Percentiles rank a stretch among this genome's conserved stretches.
These are phyloP conservation scores for Fusarium sp. DNA, from an alignment of 2,329 filamentous ascomycete species.

Conservation along the genomic window DNA sequence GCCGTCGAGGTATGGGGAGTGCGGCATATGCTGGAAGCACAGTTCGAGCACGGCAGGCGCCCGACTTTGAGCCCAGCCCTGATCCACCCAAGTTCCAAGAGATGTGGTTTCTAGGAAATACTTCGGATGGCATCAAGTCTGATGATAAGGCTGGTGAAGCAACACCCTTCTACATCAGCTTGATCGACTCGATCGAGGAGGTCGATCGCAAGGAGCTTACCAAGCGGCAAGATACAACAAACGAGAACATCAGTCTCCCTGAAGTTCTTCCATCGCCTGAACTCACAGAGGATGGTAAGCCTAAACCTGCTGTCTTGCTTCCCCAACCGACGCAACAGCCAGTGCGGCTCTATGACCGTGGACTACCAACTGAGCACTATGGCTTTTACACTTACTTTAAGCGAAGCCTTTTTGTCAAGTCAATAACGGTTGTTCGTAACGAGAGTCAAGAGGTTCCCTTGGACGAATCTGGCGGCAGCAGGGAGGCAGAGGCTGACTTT, in stretches of 20 bases:
- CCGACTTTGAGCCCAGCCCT: conserved; percentile 65
- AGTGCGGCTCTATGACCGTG: conserved; percentile 86
- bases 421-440: conserved; percentile 60
- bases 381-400: conserved; percentile 95
- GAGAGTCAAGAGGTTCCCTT: conserved; percentile 57
- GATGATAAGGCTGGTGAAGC: conserved; percentile 82
- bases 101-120: conserved; percentile 85
- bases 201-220: conserved; percentile 48
- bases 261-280: conserved; percentile 73
- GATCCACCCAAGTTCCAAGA: conserved; percentile 74
- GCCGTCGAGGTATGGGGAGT: conserved; percentile 46
- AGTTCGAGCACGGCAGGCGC: conserved; percentile 38
- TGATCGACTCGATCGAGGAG: conserved; percentile 66
- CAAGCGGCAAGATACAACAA: conserved; percentile 39
- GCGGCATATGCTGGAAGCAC: conserved; percentile 44
- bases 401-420: conserved; percentile 85
- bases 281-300: conserved; percentile 76
- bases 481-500: conserved; percentile 65
- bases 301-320: conserved; percentile 78
- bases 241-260: conserved; percentile 47
- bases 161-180: conserved; percentile 88
- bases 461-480: conserved; percentile 68
- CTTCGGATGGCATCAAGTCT: conserved; percentile 79
- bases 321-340: conserved; percentile 81
- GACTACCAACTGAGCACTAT: conserved; percentile 85